Conservation (phyloP, 2,329 filamentous ascomycete species). For the Talaromyces marneffei region DNA sequence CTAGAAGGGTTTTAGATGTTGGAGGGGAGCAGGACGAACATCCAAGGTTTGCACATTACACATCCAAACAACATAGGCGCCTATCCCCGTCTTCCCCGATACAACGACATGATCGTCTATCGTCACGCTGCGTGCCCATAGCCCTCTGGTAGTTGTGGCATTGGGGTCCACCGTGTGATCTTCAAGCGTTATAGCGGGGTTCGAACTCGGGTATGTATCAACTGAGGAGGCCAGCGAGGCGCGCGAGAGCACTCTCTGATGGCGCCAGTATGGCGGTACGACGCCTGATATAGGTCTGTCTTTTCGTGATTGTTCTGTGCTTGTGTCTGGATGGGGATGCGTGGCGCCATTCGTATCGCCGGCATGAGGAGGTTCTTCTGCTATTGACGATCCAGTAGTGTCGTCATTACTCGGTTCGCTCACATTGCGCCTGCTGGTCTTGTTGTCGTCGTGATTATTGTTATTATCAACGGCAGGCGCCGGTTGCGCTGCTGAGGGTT, state of each 20-base stretch:
- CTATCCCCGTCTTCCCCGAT: constrained; percentile 55
- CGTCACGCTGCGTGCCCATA: constrained; percentile 58
- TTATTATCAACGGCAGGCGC: not conserved
- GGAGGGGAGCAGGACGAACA: constrained; percentile 46
- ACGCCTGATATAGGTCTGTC: constrained; percentile 28
- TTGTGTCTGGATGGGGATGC: not conserved
- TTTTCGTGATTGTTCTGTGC: not conserved
- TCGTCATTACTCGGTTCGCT: not conserved
- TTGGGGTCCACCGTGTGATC: constrained; percentile 57
- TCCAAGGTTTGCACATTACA: constrained; percentile 80
- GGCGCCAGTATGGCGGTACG: constrained; percentile 43
- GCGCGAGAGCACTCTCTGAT: constrained; percentile 37
- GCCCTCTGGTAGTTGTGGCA: constrained; percentile 51
- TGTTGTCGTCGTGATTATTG: not conserved
- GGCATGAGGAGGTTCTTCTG: not conserved
- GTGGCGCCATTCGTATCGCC: not conserved
- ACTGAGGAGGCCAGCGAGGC: constrained; percentile 32
- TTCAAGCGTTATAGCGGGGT: constrained; percentile 52
- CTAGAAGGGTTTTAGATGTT: not conserved
- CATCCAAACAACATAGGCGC: constrained; percentile 95
- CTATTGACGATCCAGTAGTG: not conserved
- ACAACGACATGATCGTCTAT: constrained; percentile 60
- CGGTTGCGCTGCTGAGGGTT: constrained; percentile 1
- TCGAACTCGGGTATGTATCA: constrained; percentile 26
- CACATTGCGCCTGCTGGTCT: not conserved